Percentiles rank a stretch among this genome's conserved stretches.
Evolutionary conservation across 768 basidiomycete genomes (phyloP).

Genomic region (Podaxis pistillaris): DNA sequence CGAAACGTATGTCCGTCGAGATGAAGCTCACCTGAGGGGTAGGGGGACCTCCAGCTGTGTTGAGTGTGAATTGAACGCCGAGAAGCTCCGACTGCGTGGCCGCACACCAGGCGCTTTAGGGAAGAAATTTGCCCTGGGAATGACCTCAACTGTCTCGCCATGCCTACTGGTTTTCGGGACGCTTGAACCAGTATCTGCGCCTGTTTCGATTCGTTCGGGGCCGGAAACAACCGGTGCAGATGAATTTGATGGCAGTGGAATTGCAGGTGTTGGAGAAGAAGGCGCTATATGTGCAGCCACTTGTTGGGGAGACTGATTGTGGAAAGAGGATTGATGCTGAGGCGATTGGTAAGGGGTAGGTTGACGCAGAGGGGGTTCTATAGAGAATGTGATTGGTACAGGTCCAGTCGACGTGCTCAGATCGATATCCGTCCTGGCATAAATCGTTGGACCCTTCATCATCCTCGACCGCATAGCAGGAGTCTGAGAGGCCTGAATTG

Average conservation of each 20-base stretch:
- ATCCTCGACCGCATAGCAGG: neutral
- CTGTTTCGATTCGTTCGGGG: neutral
- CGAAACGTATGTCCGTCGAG: neutral
- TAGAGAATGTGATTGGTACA: conserved; percentile 58
- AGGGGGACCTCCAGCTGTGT: conserved; percentile 27
- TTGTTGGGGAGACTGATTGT: conserved; percentile 14
- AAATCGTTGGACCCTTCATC: conserved; percentile 51
- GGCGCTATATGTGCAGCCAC: neutral
- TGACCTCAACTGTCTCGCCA: conserved; percentile 20
- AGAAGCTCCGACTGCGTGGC: conserved; percentile 77
- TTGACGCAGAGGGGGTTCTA: conserved; percentile 38
- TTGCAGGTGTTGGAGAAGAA: neutral
- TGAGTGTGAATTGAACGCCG: conserved; percentile 52
- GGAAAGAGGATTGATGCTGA: conserved; percentile 3
- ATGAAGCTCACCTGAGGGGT: conserved; percentile 29
- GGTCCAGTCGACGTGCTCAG: conserved; percentile 49
- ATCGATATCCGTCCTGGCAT: conserved; percentile 55
- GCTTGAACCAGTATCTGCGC: neutral
- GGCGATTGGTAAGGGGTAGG: conserved; percentile 2
- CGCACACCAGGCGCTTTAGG: conserved; percentile 51
- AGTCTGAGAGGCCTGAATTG: conserved; percentile 3
- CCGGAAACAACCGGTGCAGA: neutral
- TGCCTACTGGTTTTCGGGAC: neutral
- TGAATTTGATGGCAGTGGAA: neutral
- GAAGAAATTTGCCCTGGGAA: conserved; percentile 64